Percentiles rank a stretch among this genome's conserved stretches.
Conservation (phyloP, 1,284 basidiomycete genomes). For the Cutaneotrichosporon dermatis region DNA sequence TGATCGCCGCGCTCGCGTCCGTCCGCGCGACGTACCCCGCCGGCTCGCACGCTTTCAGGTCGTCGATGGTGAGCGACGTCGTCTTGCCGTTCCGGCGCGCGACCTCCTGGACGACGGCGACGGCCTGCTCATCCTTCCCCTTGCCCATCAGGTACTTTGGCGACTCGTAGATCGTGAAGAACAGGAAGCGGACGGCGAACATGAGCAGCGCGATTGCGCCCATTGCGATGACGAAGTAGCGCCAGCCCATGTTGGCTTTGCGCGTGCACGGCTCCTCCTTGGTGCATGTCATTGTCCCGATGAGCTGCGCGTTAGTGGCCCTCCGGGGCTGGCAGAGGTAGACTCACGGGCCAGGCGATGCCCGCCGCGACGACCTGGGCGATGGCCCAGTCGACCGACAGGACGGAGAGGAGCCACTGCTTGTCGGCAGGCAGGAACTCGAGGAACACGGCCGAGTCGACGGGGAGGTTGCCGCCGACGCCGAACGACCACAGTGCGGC, state of each 20-base stretch:
- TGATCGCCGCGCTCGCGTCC: conserved; percentile 23
- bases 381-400: conserved; percentile 64
- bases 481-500: conserved; percentile 59
- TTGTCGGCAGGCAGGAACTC: conserved; percentile 56
- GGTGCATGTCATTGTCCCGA: too few relatives aligned
- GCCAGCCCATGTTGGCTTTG: conserved; percentile 36
- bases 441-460: conserved; percentile 58
- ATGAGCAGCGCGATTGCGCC: conserved; percentile 53
- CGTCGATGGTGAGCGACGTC: conserved; percentile 53
- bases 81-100: conserved; percentile 56
- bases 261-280: conserved; percentile 16
- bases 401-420: conserved; percentile 59
- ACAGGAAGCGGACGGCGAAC: conserved; percentile 41
- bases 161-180: conserved; percentile 56
- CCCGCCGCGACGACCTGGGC: conserved; percentile 47
- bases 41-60: conserved; percentile 48
- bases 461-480: conserved; percentile 59
- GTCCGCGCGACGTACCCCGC: conserved; percentile 17
- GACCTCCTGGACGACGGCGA: conserved; percentile 52
- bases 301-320: too few relatives aligned
- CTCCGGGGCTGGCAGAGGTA: too few relatives aligned
- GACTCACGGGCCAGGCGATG: conserved; percentile 29
- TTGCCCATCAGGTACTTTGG: conserved; percentile 54
- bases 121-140: conserved; percentile 59
- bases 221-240: conserved; percentile 56